These are phyloP conservation scores for Oryza brachyantha DNA, from an alignment of 176 grass and related monocot species.

Conservation along the genomic window DNA sequence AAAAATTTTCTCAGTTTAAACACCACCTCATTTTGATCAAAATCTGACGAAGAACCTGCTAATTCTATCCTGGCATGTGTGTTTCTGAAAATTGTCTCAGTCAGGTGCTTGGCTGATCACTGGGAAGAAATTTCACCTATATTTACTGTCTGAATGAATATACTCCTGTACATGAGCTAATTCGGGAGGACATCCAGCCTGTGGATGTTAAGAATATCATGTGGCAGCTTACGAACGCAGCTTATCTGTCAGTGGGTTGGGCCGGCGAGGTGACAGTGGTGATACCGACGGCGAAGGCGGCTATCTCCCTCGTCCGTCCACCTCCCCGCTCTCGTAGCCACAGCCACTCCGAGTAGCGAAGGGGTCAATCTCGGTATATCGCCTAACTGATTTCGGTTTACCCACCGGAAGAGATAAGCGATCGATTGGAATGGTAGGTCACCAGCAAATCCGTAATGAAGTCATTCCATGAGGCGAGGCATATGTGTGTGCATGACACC, in stretches of 20 bases:
- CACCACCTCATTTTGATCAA: background rate
- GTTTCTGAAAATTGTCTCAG: background rate
- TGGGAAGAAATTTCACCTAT: too few relatives aligned
- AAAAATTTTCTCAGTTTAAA: too few relatives aligned
- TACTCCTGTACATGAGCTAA: background rate
- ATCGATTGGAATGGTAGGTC: conserved; percentile 28
- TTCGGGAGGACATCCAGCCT: background rate
- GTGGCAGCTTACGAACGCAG: background rate
- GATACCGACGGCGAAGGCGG: background rate
- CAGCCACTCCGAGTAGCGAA: background rate
- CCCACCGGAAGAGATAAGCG: background rate
- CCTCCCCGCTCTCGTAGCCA: background rate
- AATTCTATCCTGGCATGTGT: background rate
- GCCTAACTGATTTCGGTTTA: conserved; percentile 32
- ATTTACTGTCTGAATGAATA: too few relatives aligned
- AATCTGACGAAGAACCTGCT: background rate
- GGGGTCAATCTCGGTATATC: background rate
- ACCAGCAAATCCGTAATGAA: conserved; percentile 5
- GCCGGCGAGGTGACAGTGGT: background rate
- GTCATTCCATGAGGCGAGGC: background rate
- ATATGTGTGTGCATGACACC: background rate
- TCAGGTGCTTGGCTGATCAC: background rate
- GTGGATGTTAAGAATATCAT: background rate
- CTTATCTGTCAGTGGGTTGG: background rate
- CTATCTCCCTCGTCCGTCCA: background rate